These are phyloP conservation scores for Pezicula rhizophila DNA, from an alignment of 2,329 filamentous ascomycete species.

Conservation along the genomic window DNA sequence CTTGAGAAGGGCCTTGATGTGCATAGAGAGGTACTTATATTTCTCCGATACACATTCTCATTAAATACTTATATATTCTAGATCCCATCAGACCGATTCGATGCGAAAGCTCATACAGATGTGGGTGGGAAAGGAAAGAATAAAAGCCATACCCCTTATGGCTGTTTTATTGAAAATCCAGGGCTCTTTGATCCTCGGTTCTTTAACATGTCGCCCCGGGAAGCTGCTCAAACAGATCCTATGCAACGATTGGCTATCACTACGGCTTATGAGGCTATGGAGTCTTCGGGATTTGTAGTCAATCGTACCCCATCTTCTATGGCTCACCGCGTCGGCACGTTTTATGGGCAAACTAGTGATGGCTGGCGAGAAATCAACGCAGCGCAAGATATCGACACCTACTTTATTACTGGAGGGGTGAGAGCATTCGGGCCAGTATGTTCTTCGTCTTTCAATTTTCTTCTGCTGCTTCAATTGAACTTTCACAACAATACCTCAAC, in stretches of 20 bases:
- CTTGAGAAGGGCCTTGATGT: slow-evolving; percentile 70
- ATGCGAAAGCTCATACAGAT: slow-evolving; percentile 65
- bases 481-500: too few relatives aligned
- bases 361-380: slow-evolving; percentile 20
- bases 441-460: too few relatives aligned
- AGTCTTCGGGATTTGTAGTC: slow-evolving; percentile 67
- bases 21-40: slow-evolving; percentile 51
- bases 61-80: too few relatives aligned
- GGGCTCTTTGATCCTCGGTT: slow-evolving; percentile 72
- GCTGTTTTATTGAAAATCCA: slow-evolving; percentile 64
- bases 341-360: slow-evolving; percentile 18
- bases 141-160: slow-evolving; percentile 68
- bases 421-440: slow-evolving; percentile 20
- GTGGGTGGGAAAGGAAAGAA: slow-evolving; percentile 68
- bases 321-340: slow-evolving; percentile 32
- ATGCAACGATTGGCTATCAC: slow-evolving; percentile 70
- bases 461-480: too few relatives aligned
- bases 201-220: slow-evolving; percentile 79
- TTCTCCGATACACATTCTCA: too few relatives aligned
- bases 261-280: slow-evolving; percentile 73
- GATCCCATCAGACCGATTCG: slow-evolving; percentile 53
- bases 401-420: slow-evolving; percentile 19
- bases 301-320: slow-evolving; percentile 14
- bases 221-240: slow-evolving; percentile 73
- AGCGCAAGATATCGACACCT: slow-evolving; percentile 20